Conservation (phyloP, 2,329 filamentous ascomycete species). For the Sporothrix curviconia region DNA sequence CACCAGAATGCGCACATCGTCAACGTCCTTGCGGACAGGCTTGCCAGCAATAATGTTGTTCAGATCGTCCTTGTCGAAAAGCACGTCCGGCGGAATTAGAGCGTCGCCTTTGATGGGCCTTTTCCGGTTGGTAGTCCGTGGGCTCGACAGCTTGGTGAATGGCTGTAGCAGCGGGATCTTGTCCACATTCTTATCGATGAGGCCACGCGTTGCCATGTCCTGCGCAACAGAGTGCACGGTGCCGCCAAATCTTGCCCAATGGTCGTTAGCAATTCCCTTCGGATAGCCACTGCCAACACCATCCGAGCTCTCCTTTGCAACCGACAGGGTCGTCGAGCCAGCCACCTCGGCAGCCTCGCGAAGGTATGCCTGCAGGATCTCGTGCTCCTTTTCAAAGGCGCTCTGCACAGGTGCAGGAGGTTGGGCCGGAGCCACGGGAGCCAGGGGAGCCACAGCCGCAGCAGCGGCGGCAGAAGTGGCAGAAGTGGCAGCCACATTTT, state of each 20-base stretch:
- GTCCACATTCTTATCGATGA: conserved; percentile 10
- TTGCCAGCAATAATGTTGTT: conserved; percentile 48
- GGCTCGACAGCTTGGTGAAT: neutral
- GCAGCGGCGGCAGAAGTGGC: neutral
- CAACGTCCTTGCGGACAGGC: conserved; percentile 55
- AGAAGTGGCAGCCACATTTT: neutral
- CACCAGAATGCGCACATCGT: conserved; percentile 62
- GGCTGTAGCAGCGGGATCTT: conserved; percentile 9
- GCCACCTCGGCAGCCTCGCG: conserved; percentile 7
- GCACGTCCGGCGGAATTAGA: conserved; percentile 35
- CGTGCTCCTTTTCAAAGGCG: conserved; percentile 12
- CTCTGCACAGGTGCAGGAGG: neutral
- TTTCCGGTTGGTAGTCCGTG: neutral
- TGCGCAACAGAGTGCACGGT: conserved; percentile 18
- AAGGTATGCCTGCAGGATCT: conserved; percentile 5
- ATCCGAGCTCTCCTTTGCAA: no score
- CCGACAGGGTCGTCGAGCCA: conserved; percentile 6
- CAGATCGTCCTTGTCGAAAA: conserved; percentile 50
- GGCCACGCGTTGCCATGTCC: conserved; percentile 16
- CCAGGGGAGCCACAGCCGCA: neutral
- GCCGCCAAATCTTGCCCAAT: no score
- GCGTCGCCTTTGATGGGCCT: conserved; percentile 11
- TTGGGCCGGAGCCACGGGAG: no score
- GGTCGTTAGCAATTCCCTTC: no score
- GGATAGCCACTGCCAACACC: no score